These are phyloP conservation scores for Phytophthora pseudosyringae DNA, from an alignment of 352 stramenopile species.

Conservation along the genomic window DNA sequence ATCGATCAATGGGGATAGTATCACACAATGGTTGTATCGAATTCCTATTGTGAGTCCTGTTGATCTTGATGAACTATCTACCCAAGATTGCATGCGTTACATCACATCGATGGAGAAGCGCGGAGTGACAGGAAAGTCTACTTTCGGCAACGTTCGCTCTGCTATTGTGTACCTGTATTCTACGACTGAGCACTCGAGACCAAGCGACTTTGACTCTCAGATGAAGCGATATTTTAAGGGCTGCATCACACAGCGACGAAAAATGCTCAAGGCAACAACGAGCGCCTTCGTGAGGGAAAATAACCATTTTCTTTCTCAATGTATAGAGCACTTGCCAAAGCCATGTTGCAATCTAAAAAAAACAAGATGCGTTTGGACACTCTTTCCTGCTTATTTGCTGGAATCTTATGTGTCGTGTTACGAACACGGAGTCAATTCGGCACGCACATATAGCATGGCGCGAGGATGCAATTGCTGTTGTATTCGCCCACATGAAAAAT, in stretches of 20 bases:
- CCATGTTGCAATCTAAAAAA: no score
- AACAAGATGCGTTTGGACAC: no score
- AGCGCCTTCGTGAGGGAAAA: no score
- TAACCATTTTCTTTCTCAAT: no score
- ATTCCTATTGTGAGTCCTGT: neutral
- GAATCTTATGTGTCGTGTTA: no score
- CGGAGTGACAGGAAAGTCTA: slow-evolving; percentile 3
- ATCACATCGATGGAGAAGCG: neutral
- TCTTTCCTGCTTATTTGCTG: no score
- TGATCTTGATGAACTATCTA: neutral
- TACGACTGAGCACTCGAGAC: neutral
- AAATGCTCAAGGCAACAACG: slow-evolving; percentile 4
- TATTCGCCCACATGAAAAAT: no score
- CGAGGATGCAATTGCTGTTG: no score
- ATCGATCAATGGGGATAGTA: neutral
- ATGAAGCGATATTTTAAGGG: slow-evolving; percentile 5
- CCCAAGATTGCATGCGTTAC: slow-evolving; percentile 3
- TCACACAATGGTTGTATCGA: neutral
- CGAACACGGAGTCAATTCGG: no score
- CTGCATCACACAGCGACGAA: neutral
- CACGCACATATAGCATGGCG: no score
- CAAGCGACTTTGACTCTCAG: neutral
- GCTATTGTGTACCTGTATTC: slow-evolving; percentile 1
- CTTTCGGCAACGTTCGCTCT: slow-evolving; percentile 3
- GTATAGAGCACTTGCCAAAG: no score